These are phyloP conservation scores for Brassica carinata DNA, from an alignment of 345 rosid species.

Conservation along the genomic window DNA sequence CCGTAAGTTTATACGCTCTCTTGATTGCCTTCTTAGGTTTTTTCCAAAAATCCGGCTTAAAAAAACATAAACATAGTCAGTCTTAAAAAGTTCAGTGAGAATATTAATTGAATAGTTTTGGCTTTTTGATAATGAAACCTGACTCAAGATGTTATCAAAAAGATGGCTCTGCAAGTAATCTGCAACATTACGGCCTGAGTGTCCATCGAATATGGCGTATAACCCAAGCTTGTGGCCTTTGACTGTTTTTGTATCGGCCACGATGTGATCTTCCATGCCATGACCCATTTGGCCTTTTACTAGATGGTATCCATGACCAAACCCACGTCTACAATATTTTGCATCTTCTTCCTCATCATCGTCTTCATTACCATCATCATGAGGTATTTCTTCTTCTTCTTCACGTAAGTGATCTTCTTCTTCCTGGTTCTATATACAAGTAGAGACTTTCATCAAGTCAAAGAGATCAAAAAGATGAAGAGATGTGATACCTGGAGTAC, in stretches of 20 bases:
- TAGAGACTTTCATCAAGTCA: neutral
- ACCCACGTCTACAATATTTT: conserved; percentile 15
- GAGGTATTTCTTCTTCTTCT: conserved; percentile 17
- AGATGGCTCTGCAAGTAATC: conserved; percentile 52
- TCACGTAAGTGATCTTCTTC: conserved; percentile 5
- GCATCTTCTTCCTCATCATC: conserved; percentile 13
- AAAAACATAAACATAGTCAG: neutral
- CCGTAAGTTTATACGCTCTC: conserved; percentile 47
- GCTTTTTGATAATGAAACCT: conserved; percentile 35
- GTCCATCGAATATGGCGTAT: conserved; percentile 64
- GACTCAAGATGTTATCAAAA: conserved; percentile 48
- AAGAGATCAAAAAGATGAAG: neutral
- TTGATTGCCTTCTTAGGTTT: conserved; percentile 41
- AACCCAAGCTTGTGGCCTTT: conserved; percentile 48
- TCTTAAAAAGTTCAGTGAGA: neutral
- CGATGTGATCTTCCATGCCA: conserved; percentile 59
- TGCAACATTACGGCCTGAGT: conserved; percentile 53
- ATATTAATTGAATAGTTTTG: neutral
- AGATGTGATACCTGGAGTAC: conserved; percentile 1
- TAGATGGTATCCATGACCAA: conserved; percentile 50
- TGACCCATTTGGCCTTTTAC: conserved; percentile 57
- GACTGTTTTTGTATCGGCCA: conserved; percentile 43
- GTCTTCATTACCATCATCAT: neutral
- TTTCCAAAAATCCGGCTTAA: conserved; percentile 52
- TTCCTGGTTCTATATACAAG: conserved; percentile 21